Conservation (phyloP, 768 basidiomycete species). For the Podaxis sp. region DNA sequence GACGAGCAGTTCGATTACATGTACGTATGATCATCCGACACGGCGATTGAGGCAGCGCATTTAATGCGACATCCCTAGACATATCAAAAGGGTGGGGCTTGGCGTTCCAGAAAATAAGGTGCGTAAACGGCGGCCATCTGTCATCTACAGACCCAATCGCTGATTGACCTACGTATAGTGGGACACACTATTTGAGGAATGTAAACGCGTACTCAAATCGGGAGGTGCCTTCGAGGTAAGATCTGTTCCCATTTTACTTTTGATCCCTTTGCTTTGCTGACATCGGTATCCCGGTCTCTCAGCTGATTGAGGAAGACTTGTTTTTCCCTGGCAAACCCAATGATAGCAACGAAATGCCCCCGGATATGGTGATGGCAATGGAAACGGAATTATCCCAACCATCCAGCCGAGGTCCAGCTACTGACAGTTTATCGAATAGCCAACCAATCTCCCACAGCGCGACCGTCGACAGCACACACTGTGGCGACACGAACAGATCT, state of each 20-base stretch:
- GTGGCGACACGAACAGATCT: background rate
- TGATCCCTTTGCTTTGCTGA: background rate
- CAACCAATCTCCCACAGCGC: background rate
- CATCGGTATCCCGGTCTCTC: background rate
- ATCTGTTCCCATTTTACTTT: background rate
- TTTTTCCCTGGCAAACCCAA: constrained; percentile 58
- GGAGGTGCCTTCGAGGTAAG: constrained; percentile 67
- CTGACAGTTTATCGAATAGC: background rate
- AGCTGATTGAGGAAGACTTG: constrained; percentile 74
- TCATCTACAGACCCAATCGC: background rate
- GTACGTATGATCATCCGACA: constrained; percentile 34
- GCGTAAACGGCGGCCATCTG: constrained; percentile 5
- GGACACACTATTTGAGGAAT: constrained; percentile 66
- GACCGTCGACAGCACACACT: background rate
- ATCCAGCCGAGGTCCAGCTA: background rate
- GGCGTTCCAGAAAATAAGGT: constrained; percentile 78
- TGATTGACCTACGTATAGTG: constrained; percentile 36
- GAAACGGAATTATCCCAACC: background rate
- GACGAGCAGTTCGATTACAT: constrained; percentile 76
- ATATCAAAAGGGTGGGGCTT: constrained; percentile 65
- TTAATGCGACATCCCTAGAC: constrained; percentile 30
- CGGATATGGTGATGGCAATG: constrained; percentile 3
- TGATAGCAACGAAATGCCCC: constrained; percentile 27
- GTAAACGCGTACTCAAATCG: constrained; percentile 66
- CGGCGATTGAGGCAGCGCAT: constrained; percentile 4